Evolutionary conservation across 2,329 filamentous ascomycete species (phyloP).

Genomic region (Arthrobotrys musiformis): DNA sequence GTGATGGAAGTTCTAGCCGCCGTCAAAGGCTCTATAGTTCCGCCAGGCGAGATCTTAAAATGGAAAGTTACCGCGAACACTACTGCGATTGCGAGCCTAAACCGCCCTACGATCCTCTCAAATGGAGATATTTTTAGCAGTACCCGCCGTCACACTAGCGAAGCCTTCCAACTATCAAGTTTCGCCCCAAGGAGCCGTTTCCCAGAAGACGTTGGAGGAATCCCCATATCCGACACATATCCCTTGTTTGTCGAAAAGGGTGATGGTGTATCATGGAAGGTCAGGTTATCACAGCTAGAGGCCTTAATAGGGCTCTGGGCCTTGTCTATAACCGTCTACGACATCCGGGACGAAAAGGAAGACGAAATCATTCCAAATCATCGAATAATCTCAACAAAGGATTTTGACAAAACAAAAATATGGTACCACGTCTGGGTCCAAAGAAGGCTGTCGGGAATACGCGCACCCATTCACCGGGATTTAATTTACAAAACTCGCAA

Average conservation of each 20-base stretch:
- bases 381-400: constrained; percentile 27
- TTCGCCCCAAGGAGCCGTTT: not conserved
- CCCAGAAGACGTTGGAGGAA: not conserved
- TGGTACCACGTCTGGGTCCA: constrained; percentile 43
- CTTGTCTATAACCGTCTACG: constrained; percentile 27
- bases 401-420: constrained; percentile 11
- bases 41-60: constrained; percentile 14
- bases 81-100: constrained; percentile 5
- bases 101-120: constrained; percentile 16
- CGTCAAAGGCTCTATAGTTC: not conserved
- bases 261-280: constrained; percentile 17
- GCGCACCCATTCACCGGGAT: not conserved
- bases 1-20: constrained; percentile 23
- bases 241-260: constrained; percentile 24
- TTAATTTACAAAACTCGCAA: not conserved
- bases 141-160: not conserved
- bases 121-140: not conserved
- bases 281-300: constrained; percentile 21
- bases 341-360: constrained; percentile 21
- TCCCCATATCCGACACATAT: not conserved
- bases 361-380: constrained; percentile 6
- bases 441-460: not conserved
- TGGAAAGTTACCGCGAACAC: constrained; percentile 4
- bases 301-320: constrained; percentile 35
- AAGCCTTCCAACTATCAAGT: not conserved